Conservation (phyloP, 441 rosid species). For the Mallotus repandus region DNA sequence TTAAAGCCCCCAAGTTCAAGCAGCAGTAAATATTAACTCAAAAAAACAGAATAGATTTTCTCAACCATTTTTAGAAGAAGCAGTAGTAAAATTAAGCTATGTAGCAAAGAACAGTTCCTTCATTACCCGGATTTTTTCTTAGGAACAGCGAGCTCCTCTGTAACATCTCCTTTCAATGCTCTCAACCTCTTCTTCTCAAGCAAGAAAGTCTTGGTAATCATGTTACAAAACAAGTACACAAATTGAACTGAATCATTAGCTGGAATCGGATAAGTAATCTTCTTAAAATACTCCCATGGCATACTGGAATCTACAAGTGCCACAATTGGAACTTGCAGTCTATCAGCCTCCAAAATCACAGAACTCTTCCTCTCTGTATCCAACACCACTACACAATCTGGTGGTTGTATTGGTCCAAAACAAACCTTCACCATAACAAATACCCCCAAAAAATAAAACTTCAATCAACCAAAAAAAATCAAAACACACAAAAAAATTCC, state of each 20-base stretch:
- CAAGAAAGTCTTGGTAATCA: constrained; percentile 83
- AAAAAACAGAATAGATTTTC: background rate
- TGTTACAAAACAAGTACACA: constrained; percentile 90
- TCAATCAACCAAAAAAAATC: too few relatives aligned
- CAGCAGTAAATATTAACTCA: background rate
- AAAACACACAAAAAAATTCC: too few relatives aligned
- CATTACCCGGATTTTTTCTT: constrained; percentile 26
- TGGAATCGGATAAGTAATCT: constrained; percentile 86
- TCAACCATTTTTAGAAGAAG: background rate
- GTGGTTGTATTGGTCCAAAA: constrained; percentile 79
- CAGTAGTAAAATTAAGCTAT: background rate
- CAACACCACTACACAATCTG: constrained; percentile 91
- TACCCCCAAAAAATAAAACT: too few relatives aligned
- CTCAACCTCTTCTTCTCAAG: constrained; percentile 66
- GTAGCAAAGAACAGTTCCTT: background rate
- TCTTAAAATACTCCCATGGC: constrained; percentile 77
- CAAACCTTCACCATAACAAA: constrained; percentile 45
- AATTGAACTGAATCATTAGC: constrained; percentile 93
- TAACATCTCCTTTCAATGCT: constrained; percentile 29
- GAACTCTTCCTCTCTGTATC: constrained; percentile 91
- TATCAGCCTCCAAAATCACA: constrained; percentile 71
- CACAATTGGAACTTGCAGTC: constrained; percentile 83
- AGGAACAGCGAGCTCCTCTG: constrained; percentile 27
- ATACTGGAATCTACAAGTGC: constrained; percentile 80
- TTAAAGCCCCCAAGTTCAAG: background rate